Evolutionary conservation across 192 early-diverging fungal genomes (phyloP), one percentile per base, ranked within the genome.

Genomic region (Rhizophagus sp.): DNA sequence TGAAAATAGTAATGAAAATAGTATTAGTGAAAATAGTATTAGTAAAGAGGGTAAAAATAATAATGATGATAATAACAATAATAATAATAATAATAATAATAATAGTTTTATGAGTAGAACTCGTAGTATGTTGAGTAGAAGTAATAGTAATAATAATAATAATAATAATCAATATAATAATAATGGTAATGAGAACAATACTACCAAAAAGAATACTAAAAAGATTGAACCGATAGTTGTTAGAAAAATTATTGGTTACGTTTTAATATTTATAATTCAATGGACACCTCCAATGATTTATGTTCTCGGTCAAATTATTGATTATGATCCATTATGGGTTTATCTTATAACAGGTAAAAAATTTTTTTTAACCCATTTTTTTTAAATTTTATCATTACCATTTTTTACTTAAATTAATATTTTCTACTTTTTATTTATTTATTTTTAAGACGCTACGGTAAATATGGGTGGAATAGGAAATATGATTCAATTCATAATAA

Each of bases 311-410:
- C 73, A 75, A 62, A 62, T 62, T 10, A 62, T 75, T 39, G 11
- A 33, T 62, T 75, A 75, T 62, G 73, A 61, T 39, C 17, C n/a
- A 36, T 62, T 75, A 13, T 75, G 73, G 73, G 27, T 62, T 39
- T 75, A 75, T 75, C 17, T 75, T 19, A 13, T 75, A 62, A 75
- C 73, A 36, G 68, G 68, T 70, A 70, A 70, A n/a, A n/a, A n/a
- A n/a, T n/a, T n/a, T n/a, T n/a, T n/a, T n/a, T n/a, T n/a, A n/a
- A n/a, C n/a, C n/a, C n/a, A n/a, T n/a, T n/a, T n/a, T 22, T 12
- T 27, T 27, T 39, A 13, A n/a, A n/a, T n/a, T n/a, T n/a, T n/a
- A n/a, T n/a, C n/a, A n/a, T n/a, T n/a, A n/a, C n/a, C n/a, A n/a
- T n/a, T n/a, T n/a, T n/a, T n/a, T n/a, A n/a, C n/a, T n/a, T n/a